Evolutionary conservation across 352 stramenopile genomes (phyloP).

Genomic region (Phytopythium sindhum): DNA sequence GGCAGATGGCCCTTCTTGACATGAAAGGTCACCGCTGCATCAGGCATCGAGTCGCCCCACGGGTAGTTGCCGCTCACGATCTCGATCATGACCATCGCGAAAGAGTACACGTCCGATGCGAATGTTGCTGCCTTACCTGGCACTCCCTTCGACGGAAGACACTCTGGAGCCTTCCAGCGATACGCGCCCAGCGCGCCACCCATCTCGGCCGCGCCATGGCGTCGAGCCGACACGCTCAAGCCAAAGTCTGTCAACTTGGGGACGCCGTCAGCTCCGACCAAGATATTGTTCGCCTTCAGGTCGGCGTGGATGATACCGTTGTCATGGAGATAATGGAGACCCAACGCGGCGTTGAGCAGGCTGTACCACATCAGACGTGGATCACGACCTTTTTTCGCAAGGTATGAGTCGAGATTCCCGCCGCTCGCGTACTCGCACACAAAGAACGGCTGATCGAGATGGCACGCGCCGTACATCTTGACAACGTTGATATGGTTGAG

Average conservation of each 20-base stretch:
- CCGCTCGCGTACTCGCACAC: too few species aligned
- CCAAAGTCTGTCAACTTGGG: conserved; percentile 33
- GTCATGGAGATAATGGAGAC: too few species aligned
- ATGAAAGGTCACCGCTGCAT: neutral
- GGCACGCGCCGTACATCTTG: too few species aligned
- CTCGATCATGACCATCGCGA: conserved; percentile 3
- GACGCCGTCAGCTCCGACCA: conserved; percentile 23
- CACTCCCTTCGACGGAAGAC: conserved; percentile 4
- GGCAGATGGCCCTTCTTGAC: neutral
- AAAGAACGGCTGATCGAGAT: too few species aligned
- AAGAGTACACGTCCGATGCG: conserved; percentile 2
- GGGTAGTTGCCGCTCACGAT: neutral
- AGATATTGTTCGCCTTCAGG: conserved; percentile 36
- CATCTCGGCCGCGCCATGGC: too few species aligned
- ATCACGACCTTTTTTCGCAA: neutral
- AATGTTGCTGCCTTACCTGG: neutral
- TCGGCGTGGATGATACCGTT: conserved; percentile 31
- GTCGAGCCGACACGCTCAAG: too few species aligned
- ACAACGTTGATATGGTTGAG: too few species aligned
- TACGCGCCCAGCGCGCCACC: too few species aligned
- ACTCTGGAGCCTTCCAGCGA: conserved; percentile 26
- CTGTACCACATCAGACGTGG: conserved; percentile 16
- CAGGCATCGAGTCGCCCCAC: neutral
- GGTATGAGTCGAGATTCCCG: too few species aligned
- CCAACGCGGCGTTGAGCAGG: conserved; percentile 21